phyloP scores from a whole-genome alignment of 441 rosid genomes.

The Erodium texanum region DNA sequence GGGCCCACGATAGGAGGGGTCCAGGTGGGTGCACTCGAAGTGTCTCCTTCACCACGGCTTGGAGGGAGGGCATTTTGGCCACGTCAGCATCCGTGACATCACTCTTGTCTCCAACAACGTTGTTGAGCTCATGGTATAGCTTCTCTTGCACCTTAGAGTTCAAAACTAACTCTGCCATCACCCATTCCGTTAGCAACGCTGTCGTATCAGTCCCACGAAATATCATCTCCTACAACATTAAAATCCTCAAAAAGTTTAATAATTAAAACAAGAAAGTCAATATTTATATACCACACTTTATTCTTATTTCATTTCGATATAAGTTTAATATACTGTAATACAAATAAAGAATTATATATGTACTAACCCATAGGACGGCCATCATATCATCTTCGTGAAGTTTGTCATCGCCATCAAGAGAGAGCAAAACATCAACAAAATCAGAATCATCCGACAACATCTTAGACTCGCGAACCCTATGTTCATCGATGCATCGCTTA shows the following conservation, averaged over 20 bases:
- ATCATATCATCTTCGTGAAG: constrained; percentile 65
- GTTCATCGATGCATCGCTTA: constrained; percentile 41
- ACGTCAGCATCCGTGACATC: constrained; percentile 21
- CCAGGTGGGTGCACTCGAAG: constrained; percentile 39
- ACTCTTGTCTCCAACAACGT: constrained; percentile 7
- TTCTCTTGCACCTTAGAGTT: constrained; percentile 28
- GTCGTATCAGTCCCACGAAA: constrained; percentile 40
- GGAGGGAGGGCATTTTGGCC: constrained; percentile 26
- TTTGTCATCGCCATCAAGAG: constrained; percentile 62
- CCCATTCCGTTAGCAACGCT: constrained; percentile 38
- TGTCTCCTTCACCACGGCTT: constrained; percentile 36
- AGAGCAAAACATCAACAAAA: constrained; percentile 67
- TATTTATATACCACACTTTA: too few relatives aligned
- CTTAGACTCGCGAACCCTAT: constrained; percentile 18
- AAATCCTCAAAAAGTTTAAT: too few relatives aligned
- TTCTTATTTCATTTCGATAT: too few relatives aligned
- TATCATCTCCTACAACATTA: constrained; percentile 34
- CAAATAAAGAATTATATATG: too few relatives aligned
- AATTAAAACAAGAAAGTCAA: too few relatives aligned
- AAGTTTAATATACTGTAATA: too few relatives aligned
- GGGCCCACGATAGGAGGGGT: constrained; percentile 41
- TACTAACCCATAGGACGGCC: constrained; percentile 67
- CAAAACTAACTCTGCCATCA: constrained; percentile 33
- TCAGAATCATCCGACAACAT: constrained; percentile 30
- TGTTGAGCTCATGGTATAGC: constrained; percentile 20